Evolutionary conservation across 2,329 filamentous ascomycete species (phyloP), one percentile per base, ranked within the genome.

Genomic region (Colletotrichum navitas): DNA sequence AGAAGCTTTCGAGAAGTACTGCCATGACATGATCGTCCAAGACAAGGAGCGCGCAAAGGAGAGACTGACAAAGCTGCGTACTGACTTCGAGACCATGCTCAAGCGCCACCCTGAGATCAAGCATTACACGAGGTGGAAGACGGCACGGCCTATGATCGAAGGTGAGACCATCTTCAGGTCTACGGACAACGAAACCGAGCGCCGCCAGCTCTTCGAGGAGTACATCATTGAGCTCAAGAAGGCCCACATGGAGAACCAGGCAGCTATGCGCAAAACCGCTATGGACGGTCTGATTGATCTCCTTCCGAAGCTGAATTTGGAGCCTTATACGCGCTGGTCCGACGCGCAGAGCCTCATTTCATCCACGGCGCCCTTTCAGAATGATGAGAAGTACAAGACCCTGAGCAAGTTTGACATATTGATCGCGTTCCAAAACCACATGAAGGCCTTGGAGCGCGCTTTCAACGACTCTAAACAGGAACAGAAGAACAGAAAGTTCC

Each of bases 101-200:
- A 94, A 92, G 83, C 95, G 94, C 75, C 95, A 99, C 81, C 94
- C 95, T 73, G 96, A 99, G 82, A 98, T 99, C 82, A 96, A 95
- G 81, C 91, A 98, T 81, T 98, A 97, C 81, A 98, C 95, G 52
- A 92, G 94, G 73, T 99, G 96, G 96, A 97, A 94, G 87, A 98
- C 94, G 21, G 96, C 95, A 64, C 91, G 94, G 61, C 94, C 94
- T 12, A 97, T 98, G 74, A 94, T 99, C 74, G 94, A 98, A 82
- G 93, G 93, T 61, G 96, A 99, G 85, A 96, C 94, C 59, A 96
- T 97, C 71, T 99, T 98, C 84, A 92, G 94, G 76, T 95, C 94
- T 39, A 95, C 95, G 54, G 93, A 92, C 76, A 89, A 95, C 79
- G 96, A 99, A 76, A 88, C 89, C 69, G 96, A 98, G 84, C 92